A percentile compares a stretch with the other conserved stretches of the same genome.
These are phyloP conservation scores for Boletus bicolor DNA, from an alignment of 768 basidiomycete species.

Conservation along the genomic window DNA sequence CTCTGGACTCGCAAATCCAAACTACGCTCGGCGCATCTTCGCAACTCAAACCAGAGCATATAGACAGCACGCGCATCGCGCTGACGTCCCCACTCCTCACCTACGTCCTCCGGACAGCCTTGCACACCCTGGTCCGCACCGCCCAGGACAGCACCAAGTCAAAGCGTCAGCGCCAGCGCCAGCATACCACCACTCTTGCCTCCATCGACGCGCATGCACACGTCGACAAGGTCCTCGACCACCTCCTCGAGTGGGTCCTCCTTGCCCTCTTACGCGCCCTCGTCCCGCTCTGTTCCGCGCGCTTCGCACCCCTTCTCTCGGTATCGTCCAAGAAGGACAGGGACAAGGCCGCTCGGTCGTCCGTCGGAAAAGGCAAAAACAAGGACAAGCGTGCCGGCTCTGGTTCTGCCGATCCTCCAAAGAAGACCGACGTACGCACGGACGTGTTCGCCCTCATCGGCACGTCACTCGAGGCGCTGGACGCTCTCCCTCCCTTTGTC, in stretches of 20 bases:
- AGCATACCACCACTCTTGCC: neutral
- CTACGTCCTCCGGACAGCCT: slow-evolving; percentile 19
- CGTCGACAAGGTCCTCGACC: slow-evolving; percentile 15
- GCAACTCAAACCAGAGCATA: slow-evolving; percentile 7
- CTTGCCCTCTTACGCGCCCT: slow-evolving; percentile 21
- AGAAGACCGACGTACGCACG: slow-evolving; percentile 15
- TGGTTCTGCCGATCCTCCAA: neutral
- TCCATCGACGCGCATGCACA: neutral
- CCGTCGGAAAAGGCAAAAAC: slow-evolving; percentile 1
- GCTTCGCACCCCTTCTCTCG: slow-evolving; percentile 10
- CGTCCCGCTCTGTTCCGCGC: slow-evolving; percentile 19
- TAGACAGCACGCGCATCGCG: slow-evolving; percentile 18
- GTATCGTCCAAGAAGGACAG: slow-evolving; percentile 4
- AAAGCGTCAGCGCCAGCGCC: slow-evolving; percentile 12
- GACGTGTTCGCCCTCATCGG: slow-evolving; percentile 26
- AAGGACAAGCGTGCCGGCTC: neutral
- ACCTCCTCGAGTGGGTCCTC: slow-evolving; percentile 20
- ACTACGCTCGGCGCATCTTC: neutral
- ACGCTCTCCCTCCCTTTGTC: slow-evolving; percentile 6
- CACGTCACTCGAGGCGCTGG: slow-evolving; percentile 17
- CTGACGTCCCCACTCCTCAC: slow-evolving; percentile 24
- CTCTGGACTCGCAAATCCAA: neutral
- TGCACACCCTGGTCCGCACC: slow-evolving; percentile 17
- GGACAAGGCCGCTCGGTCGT: neutral
- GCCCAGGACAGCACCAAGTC: slow-evolving; percentile 7